phyloP scores from a whole-genome alignment of 2,329 filamentous ascomycete species.

The Clonostachys byssicola region DNA sequence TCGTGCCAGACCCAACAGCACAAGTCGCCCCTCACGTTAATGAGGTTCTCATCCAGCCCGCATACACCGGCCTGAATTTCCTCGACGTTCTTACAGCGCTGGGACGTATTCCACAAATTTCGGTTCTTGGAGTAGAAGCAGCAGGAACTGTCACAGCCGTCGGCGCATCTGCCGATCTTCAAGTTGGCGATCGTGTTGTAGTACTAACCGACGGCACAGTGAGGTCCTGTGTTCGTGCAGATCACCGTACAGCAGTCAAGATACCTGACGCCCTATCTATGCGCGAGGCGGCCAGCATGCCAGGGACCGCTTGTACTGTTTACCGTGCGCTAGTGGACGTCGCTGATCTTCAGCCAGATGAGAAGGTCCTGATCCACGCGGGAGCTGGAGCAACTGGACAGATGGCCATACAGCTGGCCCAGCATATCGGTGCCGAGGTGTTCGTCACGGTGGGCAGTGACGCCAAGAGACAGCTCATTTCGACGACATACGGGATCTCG shows the following conservation, averaged over 20 bases:
- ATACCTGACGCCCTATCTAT: conserved; percentile 3
- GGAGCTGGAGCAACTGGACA: conserved; percentile 25
- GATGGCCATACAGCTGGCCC: conserved; percentile 18
- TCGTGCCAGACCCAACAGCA: conserved; percentile 4
- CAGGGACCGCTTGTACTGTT: conserved; percentile 3
- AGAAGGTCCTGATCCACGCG: conserved; percentile 22
- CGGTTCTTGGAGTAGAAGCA: conserved; percentile 11
- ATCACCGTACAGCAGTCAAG: not conserved
- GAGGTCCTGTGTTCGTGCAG: conserved; percentile 11
- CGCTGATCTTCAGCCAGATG: conserved; percentile 15
- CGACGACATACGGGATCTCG: conserved; percentile 15
- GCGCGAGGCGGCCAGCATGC: conserved; percentile 15
- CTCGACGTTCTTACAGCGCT: conserved; percentile 26
- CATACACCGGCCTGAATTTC: conserved; percentile 24
- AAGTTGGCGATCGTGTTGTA: conserved; percentile 11
- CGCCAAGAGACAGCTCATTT: conserved; percentile 20
- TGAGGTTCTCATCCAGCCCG: conserved; percentile 23
- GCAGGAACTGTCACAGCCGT: conserved; percentile 12
- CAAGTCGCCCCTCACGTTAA: not conserved
- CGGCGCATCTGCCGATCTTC: conserved; percentile 8
- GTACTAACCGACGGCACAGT: conserved; percentile 14
- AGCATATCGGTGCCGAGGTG: conserved; percentile 15
- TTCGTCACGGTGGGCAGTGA: conserved; percentile 11
- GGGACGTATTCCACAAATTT: conserved; percentile 8
- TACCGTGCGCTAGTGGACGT: conserved; percentile 1